Percentiles rank a stretch among this genome's conserved stretches.
Evolutionary conservation across 345 rosid species (phyloP).

Genomic region (Camelina sativa): DNA sequence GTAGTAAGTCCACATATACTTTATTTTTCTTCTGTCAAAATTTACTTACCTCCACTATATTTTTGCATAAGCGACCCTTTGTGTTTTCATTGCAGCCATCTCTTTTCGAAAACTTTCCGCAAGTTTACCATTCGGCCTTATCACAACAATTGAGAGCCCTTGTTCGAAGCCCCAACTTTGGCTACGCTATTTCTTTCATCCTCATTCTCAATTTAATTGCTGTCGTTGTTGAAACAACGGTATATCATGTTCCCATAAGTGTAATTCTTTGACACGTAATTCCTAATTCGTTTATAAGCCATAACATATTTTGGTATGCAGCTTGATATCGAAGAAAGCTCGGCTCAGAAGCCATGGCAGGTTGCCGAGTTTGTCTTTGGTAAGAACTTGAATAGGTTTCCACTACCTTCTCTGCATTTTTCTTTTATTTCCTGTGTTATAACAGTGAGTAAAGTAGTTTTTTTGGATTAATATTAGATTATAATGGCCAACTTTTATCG

Average conservation of each 20-base stretch:
- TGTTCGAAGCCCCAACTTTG: conserved; percentile 70
- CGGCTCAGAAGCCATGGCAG: conserved; percentile 90
- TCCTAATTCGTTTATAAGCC: conserved; percentile 1
- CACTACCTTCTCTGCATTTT: conserved; percentile 11
- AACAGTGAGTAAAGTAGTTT: not conserved
- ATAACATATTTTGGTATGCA: conserved; percentile 39
- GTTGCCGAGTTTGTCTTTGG: conserved; percentile 86
- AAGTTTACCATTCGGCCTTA: conserved; percentile 64
- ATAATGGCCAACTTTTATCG: conserved; percentile 6
- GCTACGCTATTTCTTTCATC: conserved; percentile 70
- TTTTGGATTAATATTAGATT: not conserved
- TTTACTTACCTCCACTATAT: conserved; percentile 57
- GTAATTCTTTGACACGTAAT: conserved; percentile 5
- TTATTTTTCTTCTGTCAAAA: conserved; percentile 29
- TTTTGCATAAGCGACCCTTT: conserved; percentile 28
- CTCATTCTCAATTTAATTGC: conserved; percentile 82
- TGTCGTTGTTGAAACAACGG: conserved; percentile 93
- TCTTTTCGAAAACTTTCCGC: conserved; percentile 63
- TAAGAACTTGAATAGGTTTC: conserved; percentile 48
- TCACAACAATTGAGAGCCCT: conserved; percentile 77
- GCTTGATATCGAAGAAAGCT: conserved; percentile 93
- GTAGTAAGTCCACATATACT: conserved; percentile 58
- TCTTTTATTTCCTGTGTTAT: not conserved
- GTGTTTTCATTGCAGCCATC: conserved; percentile 67
- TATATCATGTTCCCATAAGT: conserved; percentile 43